phyloP scores from a whole-genome alignment of 306 rosid genomes.

The Amphicarpaea edgeworthii region DNA sequence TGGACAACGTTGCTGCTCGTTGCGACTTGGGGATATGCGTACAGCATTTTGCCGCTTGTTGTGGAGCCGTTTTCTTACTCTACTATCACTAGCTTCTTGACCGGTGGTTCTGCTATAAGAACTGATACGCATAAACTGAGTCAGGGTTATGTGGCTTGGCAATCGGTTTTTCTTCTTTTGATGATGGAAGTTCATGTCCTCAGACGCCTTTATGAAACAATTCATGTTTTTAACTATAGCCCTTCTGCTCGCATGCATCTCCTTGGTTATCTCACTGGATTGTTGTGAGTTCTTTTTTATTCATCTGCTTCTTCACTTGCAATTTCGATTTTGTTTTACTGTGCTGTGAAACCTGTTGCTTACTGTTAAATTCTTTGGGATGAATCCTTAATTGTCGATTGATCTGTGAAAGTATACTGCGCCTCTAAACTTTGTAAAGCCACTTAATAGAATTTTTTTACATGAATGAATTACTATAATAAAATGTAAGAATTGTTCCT shows the following conservation, averaged over 20 bases:
- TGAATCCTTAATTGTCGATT: background rate
- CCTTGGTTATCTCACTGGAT: constrained; percentile 82
- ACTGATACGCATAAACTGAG: constrained; percentile 43
- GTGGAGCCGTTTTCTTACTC: constrained; percentile 61
- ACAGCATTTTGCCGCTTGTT: constrained; percentile 55
- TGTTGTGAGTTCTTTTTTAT: constrained; percentile 68
- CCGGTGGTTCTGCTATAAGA: constrained; percentile 67
- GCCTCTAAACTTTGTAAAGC: too few relatives aligned
- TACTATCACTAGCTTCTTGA: constrained; percentile 62
- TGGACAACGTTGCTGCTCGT: constrained; percentile 84
- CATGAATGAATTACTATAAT: too few relatives aligned
- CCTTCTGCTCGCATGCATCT: constrained; percentile 87
- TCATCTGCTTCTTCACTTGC: constrained; percentile 34
- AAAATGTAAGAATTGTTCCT: too few relatives aligned
- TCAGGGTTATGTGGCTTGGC: constrained; percentile 62
- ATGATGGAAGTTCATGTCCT: constrained; percentile 83
- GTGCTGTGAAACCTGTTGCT: background rate
- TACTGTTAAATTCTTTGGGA: background rate
- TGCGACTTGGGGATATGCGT: constrained; percentile 77
- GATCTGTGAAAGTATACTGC: too few relatives aligned
- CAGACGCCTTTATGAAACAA: constrained; percentile 75
- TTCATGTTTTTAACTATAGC: constrained; percentile 75
- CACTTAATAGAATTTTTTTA: too few relatives aligned
- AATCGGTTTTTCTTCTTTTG: constrained; percentile 76
- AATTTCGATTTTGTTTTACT: background rate